A percentile compares a stretch with the other conserved stretches of the same genome.
These are phyloP conservation scores for Melastoma malabathricum DNA, from an alignment of 345 rosid genomes.

Conservation along the genomic window DNA sequence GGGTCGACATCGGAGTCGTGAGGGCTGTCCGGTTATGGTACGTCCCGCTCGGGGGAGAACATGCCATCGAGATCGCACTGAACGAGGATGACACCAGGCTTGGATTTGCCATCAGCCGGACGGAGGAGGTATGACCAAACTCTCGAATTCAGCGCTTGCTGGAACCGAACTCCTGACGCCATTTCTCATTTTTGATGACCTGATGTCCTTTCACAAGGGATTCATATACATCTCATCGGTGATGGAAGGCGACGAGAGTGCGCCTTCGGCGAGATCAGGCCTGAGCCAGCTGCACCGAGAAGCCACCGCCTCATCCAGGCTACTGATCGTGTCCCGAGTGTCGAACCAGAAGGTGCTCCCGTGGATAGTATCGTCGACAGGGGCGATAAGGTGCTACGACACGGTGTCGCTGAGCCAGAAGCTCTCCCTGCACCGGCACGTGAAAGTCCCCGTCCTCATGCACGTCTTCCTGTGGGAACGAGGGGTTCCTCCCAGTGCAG, in stretches of 20 bases:
- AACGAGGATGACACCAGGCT: constrained; percentile 69
- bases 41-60: constrained; percentile 63
- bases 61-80: constrained; percentile 53
- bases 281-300: constrained; percentile 52
- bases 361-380: constrained; percentile 81
- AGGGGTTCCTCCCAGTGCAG: constrained; percentile 8
- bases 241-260: constrained; percentile 41
- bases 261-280: constrained; percentile 68
- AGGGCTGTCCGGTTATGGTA: constrained; percentile 93
- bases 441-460: constrained; percentile 51
- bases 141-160: neutral
- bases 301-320: constrained; percentile 38
- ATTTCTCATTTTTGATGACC: neutral
- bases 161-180: neutral
- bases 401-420: constrained; percentile 85
- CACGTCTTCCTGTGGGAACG: constrained; percentile 66
- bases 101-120: constrained; percentile 94
- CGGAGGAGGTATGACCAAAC: constrained; percentile 57
- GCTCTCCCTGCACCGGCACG: constrained; percentile 82
- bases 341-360: constrained; percentile 82
- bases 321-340: constrained; percentile 59
- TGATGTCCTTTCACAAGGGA: constrained; percentile 28
- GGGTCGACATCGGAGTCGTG: constrained; percentile 92
- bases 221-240: constrained; percentile 87
- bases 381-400: constrained; percentile 76